Evolutionary conservation across 495 filamentous ascomycete genomes (phyloP).

Genomic region (Penicillium lagena): DNA sequence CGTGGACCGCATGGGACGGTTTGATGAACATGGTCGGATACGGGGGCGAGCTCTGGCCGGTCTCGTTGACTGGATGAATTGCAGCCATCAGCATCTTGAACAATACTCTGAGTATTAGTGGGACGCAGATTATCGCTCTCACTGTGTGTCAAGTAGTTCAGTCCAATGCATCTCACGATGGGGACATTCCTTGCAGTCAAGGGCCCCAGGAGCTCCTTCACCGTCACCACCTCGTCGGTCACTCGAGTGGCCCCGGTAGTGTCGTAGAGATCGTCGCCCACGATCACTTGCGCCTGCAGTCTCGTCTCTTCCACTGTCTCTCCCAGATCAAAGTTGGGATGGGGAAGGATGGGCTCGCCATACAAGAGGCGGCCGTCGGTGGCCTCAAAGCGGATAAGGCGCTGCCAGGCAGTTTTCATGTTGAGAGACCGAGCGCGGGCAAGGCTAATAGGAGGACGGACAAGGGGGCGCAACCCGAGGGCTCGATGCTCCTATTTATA

Average conservation of each 20-base stretch:
- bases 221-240: constrained; percentile 24
- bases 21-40: constrained; percentile 46
- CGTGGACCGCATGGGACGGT: constrained; percentile 31
- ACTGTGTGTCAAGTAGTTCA: constrained; percentile 36
- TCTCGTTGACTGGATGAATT: constrained; percentile 33
- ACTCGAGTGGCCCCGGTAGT: constrained; percentile 21
- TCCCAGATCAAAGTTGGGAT: constrained; percentile 29
- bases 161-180: constrained; percentile 29
- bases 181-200: constrained; percentile 24
- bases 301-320: constrained; percentile 21
- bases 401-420: constrained; percentile 27
- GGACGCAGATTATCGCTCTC: too few species aligned
- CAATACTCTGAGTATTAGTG: constrained; percentile 3
- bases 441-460: too few species aligned
- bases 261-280: constrained; percentile 32
- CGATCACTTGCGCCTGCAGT: constrained; percentile 30
- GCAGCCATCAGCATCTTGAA: neutral
- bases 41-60: constrained; percentile 33
- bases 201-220: constrained; percentile 25
- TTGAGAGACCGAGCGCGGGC: too few species aligned
- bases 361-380: constrained; percentile 32
- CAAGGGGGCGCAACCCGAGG: too few species aligned
- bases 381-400: constrained; percentile 41
- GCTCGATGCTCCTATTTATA: too few species aligned
- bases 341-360: constrained; percentile 40